Evolutionary conservation across 352 stramenopile species (phyloP), one percentile per base, ranked within the genome.

Genomic region (Globisporangium ultimum): DNA sequence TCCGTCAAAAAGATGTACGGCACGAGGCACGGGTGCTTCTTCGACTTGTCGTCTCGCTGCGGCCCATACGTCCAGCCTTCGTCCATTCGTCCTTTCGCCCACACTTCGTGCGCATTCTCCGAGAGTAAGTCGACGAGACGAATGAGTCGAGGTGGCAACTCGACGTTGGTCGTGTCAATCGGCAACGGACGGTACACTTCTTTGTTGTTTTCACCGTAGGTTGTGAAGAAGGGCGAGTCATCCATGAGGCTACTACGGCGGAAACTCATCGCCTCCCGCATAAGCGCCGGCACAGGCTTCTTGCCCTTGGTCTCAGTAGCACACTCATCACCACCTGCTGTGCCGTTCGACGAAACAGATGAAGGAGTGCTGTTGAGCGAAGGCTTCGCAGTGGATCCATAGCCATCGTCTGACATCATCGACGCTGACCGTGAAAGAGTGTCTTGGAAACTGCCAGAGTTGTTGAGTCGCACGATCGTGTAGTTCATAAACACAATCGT

Each of bases 401-500:
- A 3, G 18, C 61, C 64, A 48, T 77, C 71, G 48, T 89, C 79
- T 10, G 82, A 91, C 56, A 89, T 74, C 41, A 74, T 74, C 1
- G 82, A 91, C n/a, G 71, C 61, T 48, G 81, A 92, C 18, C 84
- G 78, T 22, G 75, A 87, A 34, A 92, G 55, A n/a, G 74, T 64
- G 17, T 87, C 76, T 48, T 84, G 71, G 55, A 88, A 89, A 12
- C 79, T 90, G 50, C 78, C 78, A 18, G 80, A 66, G 41, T 78
- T 68, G 40, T 53, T 80, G 13, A 68, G 48, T 17, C 84, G 80
- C 28, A 76, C 72, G 53, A 95, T 90, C 20, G 78, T 68, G 69
- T 93, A 93, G 64, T 95, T 93, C 84, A 95, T 92, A 28, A 91
- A 89, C 40, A 93, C 51, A 49, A 95, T 95, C 28, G 84, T 91